Percentiles rank a stretch among this genome's conserved stretches.
Conservation (phyloP, 768 basidiomycete species). For the Suillus brevipes region DNA sequence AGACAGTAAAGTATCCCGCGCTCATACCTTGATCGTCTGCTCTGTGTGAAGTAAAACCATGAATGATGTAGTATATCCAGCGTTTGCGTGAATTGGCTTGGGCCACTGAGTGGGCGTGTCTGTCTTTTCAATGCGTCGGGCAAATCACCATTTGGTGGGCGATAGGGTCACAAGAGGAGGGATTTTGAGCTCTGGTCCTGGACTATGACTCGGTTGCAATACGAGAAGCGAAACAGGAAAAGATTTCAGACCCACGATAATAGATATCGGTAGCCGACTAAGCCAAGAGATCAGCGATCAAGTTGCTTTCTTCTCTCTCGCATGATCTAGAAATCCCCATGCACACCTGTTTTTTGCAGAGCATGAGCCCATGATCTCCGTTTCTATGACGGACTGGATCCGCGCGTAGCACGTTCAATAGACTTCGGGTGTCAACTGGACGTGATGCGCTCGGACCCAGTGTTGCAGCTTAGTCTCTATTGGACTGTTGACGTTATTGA, state of each 20-base stretch:
- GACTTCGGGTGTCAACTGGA: too few species aligned
- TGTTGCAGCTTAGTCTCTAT: too few species aligned
- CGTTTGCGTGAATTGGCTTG: not conserved
- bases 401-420: too few species aligned
- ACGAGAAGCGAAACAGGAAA: not conserved
- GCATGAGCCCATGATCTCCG: not conserved
- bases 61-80: not conserved
- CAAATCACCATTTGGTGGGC: not conserved
- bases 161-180: not conserved
- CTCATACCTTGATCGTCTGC: conserved; percentile 13
- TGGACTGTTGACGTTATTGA: too few species aligned
- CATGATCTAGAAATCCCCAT: not conserved
- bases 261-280: not conserved
- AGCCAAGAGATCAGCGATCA: not conserved
- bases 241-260: not conserved
- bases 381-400: too few species aligned
- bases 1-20: not conserved
- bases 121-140: not conserved
- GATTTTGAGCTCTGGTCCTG: too few species aligned
- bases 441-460: not conserved
- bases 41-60: conserved; percentile 11
- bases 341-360: too few species aligned
- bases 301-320: not conserved
- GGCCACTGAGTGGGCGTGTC: not conserved
- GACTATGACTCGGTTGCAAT: not conserved